These are phyloP conservation scores for Exsudoporus frostii DNA, from an alignment of 768 basidiomycete genomes.

Conservation along the genomic window DNA sequence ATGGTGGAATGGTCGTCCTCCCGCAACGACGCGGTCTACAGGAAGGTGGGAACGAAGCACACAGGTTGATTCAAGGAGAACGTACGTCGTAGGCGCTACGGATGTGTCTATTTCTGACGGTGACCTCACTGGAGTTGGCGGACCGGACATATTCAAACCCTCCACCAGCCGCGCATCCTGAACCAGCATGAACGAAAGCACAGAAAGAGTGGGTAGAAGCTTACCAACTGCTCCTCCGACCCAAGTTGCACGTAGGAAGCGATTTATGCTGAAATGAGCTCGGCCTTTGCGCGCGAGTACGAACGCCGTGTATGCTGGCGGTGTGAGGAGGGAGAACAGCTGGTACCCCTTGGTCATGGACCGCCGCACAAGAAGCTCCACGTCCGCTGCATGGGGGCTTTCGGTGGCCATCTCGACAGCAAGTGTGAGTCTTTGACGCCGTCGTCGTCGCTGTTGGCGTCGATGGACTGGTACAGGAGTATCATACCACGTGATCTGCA, in stretches of 20 bases:
- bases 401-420: conserved; percentile 16
- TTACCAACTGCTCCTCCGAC: conserved; percentile 57
- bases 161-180: conserved; percentile 46
- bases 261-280: conserved; percentile 55
- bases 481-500: conserved; percentile 28
- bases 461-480: background rate
- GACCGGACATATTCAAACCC: conserved; percentile 61
- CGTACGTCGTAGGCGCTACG: conserved; percentile 58
- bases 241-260: conserved; percentile 70
- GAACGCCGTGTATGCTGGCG: conserved; percentile 57
- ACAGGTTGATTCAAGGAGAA: background rate
- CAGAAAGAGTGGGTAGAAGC: background rate
- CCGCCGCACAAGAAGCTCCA: conserved; percentile 63
- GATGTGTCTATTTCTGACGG: conserved; percentile 48
- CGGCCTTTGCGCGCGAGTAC: conserved; percentile 54
- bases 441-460: conserved; percentile 6
- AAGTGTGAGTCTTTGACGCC: background rate
- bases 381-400: conserved; percentile 46
- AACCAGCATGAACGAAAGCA: background rate
- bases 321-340: conserved; percentile 56
- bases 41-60: conserved; percentile 1
- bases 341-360: conserved; percentile 69
- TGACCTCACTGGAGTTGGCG: conserved; percentile 47
- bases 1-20: conserved; percentile 76
- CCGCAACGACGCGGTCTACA: conserved; percentile 54